Evolutionary conservation across 805 yeast species (phyloP).

Genomic region (Scheffersomyces spartinae): DNA sequence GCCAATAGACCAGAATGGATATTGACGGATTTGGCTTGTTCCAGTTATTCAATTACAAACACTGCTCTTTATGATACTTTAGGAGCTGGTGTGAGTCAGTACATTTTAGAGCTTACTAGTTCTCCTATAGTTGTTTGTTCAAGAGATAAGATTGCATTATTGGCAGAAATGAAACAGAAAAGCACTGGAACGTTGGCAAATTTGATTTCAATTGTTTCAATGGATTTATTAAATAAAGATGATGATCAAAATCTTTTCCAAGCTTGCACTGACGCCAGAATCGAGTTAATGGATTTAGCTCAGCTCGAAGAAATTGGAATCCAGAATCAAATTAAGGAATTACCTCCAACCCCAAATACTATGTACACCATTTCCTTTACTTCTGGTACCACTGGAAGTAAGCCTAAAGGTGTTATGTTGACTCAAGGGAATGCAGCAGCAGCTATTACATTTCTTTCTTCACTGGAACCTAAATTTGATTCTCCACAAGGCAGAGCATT

Average conservation of each 20-base stretch:
- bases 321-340: conserved; percentile 1
- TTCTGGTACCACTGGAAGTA: conserved; percentile 27
- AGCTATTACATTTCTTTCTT: conserved; percentile 5
- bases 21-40: conserved; percentile 23
- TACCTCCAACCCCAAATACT: conserved; percentile 11
- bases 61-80: conserved; percentile 32
- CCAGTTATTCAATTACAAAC: conserved; percentile 20
- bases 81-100: conserved; percentile 21
- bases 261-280: conserved; percentile 2
- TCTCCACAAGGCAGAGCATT: conserved; percentile 5
- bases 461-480: conserved; percentile 1
- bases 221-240: conserved; percentile 33
- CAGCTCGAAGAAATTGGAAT: conserved; percentile 7
- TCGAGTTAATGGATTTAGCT: conserved; percentile 5
- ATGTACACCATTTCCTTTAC: conserved; percentile 25
- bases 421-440: conserved; percentile 11
- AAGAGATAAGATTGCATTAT: conserved; percentile 34
- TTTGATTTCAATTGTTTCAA: conserved; percentile 43
- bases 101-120: conserved; percentile 13
- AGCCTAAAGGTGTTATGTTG: conserved; percentile 26
- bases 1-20: conserved; percentile 28
- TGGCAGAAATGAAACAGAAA: conserved; percentile 33
- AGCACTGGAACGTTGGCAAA: conserved; percentile 18
- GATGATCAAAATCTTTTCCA: conserved; percentile 15
- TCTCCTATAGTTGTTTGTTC: conserved; percentile 42